phyloP scores from a whole-genome alignment of 371 early-diverging fungal genomes.

The Lichtheimia corymbifera region DNA sequence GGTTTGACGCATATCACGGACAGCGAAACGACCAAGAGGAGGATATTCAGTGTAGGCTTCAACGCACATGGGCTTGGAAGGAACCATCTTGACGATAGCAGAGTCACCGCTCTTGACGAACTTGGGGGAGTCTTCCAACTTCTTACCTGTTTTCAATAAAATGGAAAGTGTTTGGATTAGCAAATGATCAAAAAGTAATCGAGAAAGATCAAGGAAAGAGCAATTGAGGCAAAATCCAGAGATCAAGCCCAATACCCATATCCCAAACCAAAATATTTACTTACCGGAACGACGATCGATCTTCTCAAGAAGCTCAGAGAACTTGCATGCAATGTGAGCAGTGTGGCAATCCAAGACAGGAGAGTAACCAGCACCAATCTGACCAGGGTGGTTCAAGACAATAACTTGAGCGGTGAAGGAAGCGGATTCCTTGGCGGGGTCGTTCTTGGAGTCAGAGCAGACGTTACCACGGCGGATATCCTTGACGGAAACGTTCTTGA shows the following conservation, averaged over 20 bases:
- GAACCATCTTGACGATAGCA: constrained; percentile 93
- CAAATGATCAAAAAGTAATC: too few species aligned
- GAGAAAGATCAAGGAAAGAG: too few species aligned
- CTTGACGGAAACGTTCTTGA: constrained; percentile 96
- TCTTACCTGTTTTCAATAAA: constrained; percentile 5
- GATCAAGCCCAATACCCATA: too few species aligned
- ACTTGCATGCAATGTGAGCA: constrained; percentile 95
- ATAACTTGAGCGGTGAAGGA: constrained; percentile 95
- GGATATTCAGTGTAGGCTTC: constrained; percentile 93
- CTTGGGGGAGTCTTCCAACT: constrained; percentile 20
- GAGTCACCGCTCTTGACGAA: constrained; percentile 91
- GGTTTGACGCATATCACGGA: constrained; percentile 96
- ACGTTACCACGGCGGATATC: constrained; percentile 97
- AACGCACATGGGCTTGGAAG: constrained; percentile 96
- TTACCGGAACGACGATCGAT: constrained; percentile 90
- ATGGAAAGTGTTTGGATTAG: neutral
- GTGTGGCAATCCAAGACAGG: constrained; percentile 97
- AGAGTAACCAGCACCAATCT: constrained; percentile 86
- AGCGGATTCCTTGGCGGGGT: constrained; percentile 92
- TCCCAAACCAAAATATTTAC: too few species aligned
- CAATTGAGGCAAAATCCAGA: neutral
- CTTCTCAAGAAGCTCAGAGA: constrained; percentile 90
- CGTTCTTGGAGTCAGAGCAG: constrained; percentile 96
- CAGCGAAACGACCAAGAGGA: constrained; percentile 96
- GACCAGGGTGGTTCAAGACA: constrained; percentile 96